Percentiles rank a stretch among this genome's conserved stretches.
Evolutionary conservation across 768 basidiomycete genomes (phyloP).

Genomic region (Hortiboletus flavorubellus): DNA sequence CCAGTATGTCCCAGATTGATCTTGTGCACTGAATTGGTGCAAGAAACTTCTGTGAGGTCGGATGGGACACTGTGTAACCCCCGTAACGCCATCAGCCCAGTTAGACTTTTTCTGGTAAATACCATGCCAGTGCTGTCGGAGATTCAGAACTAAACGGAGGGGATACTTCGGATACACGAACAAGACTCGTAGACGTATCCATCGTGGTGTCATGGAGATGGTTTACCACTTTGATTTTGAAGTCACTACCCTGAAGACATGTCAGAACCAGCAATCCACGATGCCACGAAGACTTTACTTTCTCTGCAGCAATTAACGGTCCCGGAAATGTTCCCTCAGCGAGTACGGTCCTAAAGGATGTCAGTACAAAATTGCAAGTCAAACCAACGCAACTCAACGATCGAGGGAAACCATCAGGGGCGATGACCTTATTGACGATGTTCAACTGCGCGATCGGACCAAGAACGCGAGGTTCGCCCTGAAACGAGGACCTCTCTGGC

Average conservation of each 20-base stretch:
- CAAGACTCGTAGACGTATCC: constrained; percentile 49
- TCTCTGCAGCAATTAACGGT: constrained; percentile 40
- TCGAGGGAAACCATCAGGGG: constrained; percentile 47
- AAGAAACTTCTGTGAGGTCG: constrained; percentile 17
- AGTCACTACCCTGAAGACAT: constrained; percentile 33
- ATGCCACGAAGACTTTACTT: constrained; percentile 17
- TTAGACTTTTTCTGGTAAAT: constrained; percentile 42
- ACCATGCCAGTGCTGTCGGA: constrained; percentile 53
- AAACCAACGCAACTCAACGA: constrained; percentile 29
- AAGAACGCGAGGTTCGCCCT: constrained; percentile 3
- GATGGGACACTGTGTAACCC: constrained; percentile 36
- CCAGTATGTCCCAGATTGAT: constrained; percentile 31
- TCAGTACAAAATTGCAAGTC: background rate
- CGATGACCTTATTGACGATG: constrained; percentile 40
- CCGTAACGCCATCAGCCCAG: constrained; percentile 43
- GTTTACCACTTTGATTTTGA: constrained; percentile 44
- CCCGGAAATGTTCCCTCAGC: constrained; percentile 44
- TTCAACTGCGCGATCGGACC: constrained; percentile 30
- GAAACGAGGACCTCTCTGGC: background rate
- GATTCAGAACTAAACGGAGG: background rate
- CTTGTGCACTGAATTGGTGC: constrained; percentile 17
- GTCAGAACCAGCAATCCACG: background rate
- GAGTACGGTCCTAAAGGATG: constrained; percentile 35
- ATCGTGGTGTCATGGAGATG: constrained; percentile 44
- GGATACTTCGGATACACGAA: constrained; percentile 23